Percentiles rank a stretch among this genome's conserved stretches.
Conservation (phyloP, 169 alveolate species). For the Plasmodium inui region DNA sequence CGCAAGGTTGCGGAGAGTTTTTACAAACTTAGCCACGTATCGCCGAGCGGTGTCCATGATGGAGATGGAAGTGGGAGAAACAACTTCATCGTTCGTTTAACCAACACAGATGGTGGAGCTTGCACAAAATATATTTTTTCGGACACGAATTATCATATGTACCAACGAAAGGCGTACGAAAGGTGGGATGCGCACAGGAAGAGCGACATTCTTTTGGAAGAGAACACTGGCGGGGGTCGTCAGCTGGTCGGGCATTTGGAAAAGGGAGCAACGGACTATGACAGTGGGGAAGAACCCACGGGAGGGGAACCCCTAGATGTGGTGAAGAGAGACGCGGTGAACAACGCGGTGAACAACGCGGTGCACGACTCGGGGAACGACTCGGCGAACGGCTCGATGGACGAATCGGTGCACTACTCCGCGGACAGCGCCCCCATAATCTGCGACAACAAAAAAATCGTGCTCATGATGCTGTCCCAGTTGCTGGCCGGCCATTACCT, state of each 20-base stretch:
- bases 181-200: background rate
- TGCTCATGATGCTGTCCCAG: slow-evolving; percentile 56
- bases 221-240: background rate
- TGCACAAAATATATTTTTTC: slow-evolving; percentile 15
- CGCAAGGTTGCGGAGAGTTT: background rate
- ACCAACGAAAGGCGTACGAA: slow-evolving; percentile 21
- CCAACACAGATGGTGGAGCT: background rate
- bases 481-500: slow-evolving; percentile 35
- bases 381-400: background rate
- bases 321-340: background rate
- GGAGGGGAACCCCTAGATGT: background rate
- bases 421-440: slow-evolving; percentile 5
- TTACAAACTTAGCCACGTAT: slow-evolving; percentile 2
- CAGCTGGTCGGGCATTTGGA: background rate
- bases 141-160: slow-evolving; percentile 24
- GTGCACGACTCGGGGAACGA: background rate
- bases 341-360: background rate
- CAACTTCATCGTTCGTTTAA: background rate
- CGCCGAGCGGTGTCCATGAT: background rate
- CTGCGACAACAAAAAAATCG: slow-evolving; percentile 38
- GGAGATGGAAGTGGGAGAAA: background rate
- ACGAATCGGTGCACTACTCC: background rate
- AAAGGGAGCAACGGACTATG: background rate
- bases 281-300: background rate
- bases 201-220: slow-evolving; percentile 7